Evolutionary conservation across 192 early-diverging fungal species (phyloP).

Genomic region (Rhizophagus clarus): DNA sequence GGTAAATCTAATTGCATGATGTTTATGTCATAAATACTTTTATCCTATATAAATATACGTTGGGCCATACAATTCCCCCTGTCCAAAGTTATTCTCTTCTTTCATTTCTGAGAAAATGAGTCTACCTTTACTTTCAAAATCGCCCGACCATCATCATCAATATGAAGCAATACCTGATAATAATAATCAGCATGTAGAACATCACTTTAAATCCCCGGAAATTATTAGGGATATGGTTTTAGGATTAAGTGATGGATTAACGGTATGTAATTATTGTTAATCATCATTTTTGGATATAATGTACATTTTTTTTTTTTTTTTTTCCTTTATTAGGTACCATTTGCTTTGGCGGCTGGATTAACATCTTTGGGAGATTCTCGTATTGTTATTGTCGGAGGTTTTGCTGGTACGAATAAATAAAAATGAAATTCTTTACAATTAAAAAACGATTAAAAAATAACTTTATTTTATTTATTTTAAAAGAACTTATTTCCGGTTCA

Average conservation of each 20-base stretch:
- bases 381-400: slow-evolving; percentile 61
- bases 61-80: too few relatives aligned
- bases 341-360: slow-evolving; percentile 68
- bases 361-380: slow-evolving; percentile 51
- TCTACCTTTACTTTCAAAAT: not conserved
- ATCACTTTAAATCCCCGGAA: slow-evolving; percentile 50
- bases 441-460: not conserved
- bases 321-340: slow-evolving; percentile 56
- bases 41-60: too few relatives aligned
- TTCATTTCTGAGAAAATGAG: not conserved
- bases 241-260: slow-evolving; percentile 49
- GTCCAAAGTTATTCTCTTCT: too few relatives aligned
- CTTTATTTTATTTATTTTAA: not conserved
- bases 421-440: too few relatives aligned
- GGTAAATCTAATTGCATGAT: too few relatives aligned
- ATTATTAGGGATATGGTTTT: slow-evolving; percentile 49
- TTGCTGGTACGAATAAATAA: slow-evolving; percentile 45
- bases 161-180: not conserved
- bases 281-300: not conserved
- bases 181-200: slow-evolving; percentile 13
- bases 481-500: slow-evolving; percentile 56
- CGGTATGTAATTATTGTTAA: slow-evolving; percentile 27
- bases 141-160: not conserved
- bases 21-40: too few relatives aligned
- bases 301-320: not conserved